Percentiles rank a stretch among this genome's conserved stretches.
phyloP scores from a whole-genome alignment of 1,284 basidiomycete species.

The Austroboletus novae-zelandiae region DNA sequence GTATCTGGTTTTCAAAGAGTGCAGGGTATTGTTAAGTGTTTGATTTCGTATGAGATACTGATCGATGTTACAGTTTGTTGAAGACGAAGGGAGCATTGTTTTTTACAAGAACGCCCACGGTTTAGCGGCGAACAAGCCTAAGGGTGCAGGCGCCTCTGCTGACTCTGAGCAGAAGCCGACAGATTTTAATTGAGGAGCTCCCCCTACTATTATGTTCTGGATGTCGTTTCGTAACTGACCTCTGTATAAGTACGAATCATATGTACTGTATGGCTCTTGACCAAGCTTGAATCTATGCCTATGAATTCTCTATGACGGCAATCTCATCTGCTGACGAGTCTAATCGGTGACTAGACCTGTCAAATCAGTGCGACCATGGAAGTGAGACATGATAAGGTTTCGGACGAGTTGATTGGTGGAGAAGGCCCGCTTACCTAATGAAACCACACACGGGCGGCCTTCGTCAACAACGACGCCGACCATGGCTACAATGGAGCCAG shows the following conservation, averaged over 20 bases:
- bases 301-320: too few relatives aligned
- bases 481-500: constrained; percentile 27
- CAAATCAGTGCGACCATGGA: too few relatives aligned
- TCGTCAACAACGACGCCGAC: constrained; percentile 2
- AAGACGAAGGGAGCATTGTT: constrained; percentile 87
- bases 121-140: constrained; percentile 67
- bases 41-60: constrained; percentile 6
- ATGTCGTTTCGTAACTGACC: too few relatives aligned
- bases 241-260: too few relatives aligned
- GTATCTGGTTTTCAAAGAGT: constrained; percentile 70
- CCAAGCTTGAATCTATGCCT: too few relatives aligned
- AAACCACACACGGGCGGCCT: too few relatives aligned
- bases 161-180: constrained; percentile 76
- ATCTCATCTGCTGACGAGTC: too few relatives aligned
- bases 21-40: constrained; percentile 50
- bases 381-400: too few relatives aligned
- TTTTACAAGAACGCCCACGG: constrained; percentile 92
- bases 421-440: not conserved
- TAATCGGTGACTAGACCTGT: too few relatives aligned
- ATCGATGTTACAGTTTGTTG: constrained; percentile 65
- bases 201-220: too few relatives aligned
- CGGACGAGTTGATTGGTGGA: too few relatives aligned
- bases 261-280: too few relatives aligned
- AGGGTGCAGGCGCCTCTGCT: constrained; percentile 57
- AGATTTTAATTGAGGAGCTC: constrained; percentile 23